phyloP scores from a whole-genome alignment of 805 yeast genomes.

The Wickerhamiella siamensis region DNA sequence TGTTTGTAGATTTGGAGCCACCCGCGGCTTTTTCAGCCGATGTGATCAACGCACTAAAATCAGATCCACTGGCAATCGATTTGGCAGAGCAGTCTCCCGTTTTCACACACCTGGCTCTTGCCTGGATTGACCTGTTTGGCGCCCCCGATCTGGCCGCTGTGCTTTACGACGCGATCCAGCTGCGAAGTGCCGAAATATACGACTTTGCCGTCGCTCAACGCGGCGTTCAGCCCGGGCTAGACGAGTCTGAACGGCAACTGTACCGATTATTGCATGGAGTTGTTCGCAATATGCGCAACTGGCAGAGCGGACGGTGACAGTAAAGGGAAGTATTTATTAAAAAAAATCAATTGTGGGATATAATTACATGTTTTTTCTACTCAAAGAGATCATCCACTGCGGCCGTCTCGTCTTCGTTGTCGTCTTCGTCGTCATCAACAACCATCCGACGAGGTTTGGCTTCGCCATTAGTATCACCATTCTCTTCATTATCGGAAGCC shows the following conservation, averaged over 20 bases:
- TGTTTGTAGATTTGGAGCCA: slow-evolving; percentile 50
- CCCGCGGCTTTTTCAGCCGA: slow-evolving; percentile 56
- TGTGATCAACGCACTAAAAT: slow-evolving; percentile 69
- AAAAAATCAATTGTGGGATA: too few species aligned
- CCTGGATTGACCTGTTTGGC: slow-evolving; percentile 62
- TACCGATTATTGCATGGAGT: slow-evolving; percentile 8
- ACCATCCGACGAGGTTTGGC: slow-evolving; percentile 10
- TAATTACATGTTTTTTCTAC: neutral
- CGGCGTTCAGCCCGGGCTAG: slow-evolving; percentile 34
- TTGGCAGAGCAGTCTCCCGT: slow-evolving; percentile 49
- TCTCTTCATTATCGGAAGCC: slow-evolving; percentile 20
- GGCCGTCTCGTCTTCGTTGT: slow-evolving; percentile 19
- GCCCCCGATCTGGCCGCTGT: slow-evolving; percentile 48
- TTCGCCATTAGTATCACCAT: slow-evolving; percentile 11
- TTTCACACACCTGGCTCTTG: slow-evolving; percentile 54
- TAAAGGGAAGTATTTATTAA: slow-evolving; percentile 1
- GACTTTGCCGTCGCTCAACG: slow-evolving; percentile 48
- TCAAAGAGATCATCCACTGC: neutral
- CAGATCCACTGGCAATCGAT: slow-evolving; percentile 55
- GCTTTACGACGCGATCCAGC: slow-evolving; percentile 37
- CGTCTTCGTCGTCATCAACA: slow-evolving; percentile 18
- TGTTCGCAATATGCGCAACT: slow-evolving; percentile 30
- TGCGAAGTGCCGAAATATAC: slow-evolving; percentile 56
- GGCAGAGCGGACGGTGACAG: slow-evolving; percentile 23
- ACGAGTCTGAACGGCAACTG: slow-evolving; percentile 17